These are phyloP conservation scores for Lasiodiplodia sp. DNA, from an alignment of 2,329 filamentous ascomycete genomes.

Conservation along the genomic window DNA sequence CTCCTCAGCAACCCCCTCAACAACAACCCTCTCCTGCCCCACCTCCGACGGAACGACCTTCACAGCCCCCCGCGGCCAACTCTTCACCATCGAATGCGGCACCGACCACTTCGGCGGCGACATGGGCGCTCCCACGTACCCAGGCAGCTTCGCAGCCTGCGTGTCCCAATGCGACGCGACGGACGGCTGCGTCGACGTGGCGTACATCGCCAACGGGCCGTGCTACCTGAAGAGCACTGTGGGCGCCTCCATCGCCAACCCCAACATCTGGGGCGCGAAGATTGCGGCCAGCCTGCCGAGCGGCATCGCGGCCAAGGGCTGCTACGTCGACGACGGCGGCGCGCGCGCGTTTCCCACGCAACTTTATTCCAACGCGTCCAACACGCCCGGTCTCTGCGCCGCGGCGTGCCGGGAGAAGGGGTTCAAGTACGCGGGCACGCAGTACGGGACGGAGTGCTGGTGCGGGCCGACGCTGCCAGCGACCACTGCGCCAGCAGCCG, in stretches of 20 bases:
- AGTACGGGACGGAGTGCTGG: conserved; percentile 44
- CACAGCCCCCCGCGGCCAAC: conserved; percentile 30
- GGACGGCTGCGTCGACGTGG: conserved; percentile 28
- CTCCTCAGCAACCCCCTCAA: not conserved
- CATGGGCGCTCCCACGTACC: conserved; percentile 21
- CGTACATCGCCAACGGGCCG: conserved; percentile 7
- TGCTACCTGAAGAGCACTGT: conserved; percentile 29
- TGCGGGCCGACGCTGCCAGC: conserved; percentile 42
- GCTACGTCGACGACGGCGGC: conserved; percentile 1
- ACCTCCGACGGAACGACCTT: conserved; percentile 31
- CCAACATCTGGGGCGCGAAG: conserved; percentile 29
- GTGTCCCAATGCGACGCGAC: conserved; percentile 22
- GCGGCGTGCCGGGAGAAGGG: conserved; percentile 29
- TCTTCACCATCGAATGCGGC: conserved; percentile 31
- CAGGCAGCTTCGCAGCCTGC: conserved; percentile 17
- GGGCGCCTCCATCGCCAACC: not conserved
- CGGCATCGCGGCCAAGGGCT: conserved; percentile 16
- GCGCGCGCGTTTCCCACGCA: conserved; percentile 9
- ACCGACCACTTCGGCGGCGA: conserved; percentile 25
- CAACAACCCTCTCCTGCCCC: conserved; percentile 30
- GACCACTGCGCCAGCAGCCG: not conserved
- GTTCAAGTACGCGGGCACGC: conserved; percentile 40
- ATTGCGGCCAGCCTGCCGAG: not conserved
- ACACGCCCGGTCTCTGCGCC: conserved; percentile 9
- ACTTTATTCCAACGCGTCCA: conserved; percentile 9